Conservation (phyloP, 306 rosid species). For the Canavalia gladiata region DNA sequence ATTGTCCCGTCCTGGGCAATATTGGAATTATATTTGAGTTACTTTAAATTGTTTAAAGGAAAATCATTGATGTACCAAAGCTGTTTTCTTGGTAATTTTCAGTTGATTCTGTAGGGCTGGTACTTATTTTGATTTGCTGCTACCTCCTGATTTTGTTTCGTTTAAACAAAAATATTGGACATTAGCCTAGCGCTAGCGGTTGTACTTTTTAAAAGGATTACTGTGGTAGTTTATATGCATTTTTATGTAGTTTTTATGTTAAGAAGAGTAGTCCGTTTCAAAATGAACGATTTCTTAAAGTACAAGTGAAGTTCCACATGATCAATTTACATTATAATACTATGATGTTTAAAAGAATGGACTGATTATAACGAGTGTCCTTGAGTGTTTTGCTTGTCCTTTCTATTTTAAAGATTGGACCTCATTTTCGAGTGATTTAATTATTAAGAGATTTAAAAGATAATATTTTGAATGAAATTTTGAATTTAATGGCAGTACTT, state of each 20-base stretch:
- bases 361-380: too few relatives aligned
- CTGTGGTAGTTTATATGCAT: background rate
- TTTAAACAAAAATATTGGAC: constrained; percentile 34
- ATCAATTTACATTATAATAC: too few relatives aligned
- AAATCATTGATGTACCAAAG: constrained; percentile 36
- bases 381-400: too few relatives aligned
- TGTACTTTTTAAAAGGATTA: constrained; percentile 16
- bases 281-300: background rate
- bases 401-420: too few relatives aligned
- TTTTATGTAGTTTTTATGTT: background rate
- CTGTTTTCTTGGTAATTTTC: constrained; percentile 18
- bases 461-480: too few relatives aligned
- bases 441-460: too few relatives aligned
- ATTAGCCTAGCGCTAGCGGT: background rate
- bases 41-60: constrained; percentile 42
- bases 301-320: too few relatives aligned
- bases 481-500: too few relatives aligned
- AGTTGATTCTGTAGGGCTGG: constrained; percentile 35
- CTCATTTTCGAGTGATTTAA: too few relatives aligned
- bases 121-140: constrained; percentile 13
- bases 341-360: too few relatives aligned
- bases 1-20: constrained; percentile 16
- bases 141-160: constrained; percentile 22
- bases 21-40: constrained; percentile 13
- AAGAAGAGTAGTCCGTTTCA: background rate